These are phyloP conservation scores for Basipetospora sp. DNA, from an alignment of 2,329 filamentous ascomycete species.

Conservation along the genomic window DNA sequence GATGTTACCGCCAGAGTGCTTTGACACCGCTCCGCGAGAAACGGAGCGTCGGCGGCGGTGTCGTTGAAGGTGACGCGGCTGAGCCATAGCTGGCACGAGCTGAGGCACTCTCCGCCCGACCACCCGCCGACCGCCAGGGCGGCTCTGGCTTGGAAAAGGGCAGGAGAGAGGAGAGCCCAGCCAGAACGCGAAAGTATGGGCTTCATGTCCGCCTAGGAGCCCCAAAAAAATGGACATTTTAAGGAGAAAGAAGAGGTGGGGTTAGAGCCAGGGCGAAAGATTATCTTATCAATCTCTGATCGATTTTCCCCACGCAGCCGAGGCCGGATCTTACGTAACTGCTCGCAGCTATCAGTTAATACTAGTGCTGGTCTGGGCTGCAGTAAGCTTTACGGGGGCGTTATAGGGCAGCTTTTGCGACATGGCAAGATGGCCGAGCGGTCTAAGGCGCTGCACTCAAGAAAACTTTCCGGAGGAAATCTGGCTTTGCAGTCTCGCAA, in stretches of 20 bases:
- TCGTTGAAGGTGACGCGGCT: conserved; percentile 2
- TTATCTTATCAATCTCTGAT: conserved; percentile 4
- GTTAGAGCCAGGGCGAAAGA: background rate
- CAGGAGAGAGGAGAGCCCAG: background rate
- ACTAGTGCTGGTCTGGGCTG: too few species aligned
- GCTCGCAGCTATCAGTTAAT: too few species aligned
- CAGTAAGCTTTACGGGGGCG: too few species aligned
- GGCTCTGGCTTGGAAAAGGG: background rate
- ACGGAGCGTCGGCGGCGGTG: background rate
- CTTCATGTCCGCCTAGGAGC: background rate
- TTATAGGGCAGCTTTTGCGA: too few species aligned
- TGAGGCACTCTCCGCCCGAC: conserved; percentile 1
- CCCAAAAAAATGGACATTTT: too few species aligned
- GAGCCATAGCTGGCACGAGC: conserved; percentile 3
- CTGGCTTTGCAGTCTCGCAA: too few species aligned
- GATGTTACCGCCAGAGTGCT: conserved; percentile 22
- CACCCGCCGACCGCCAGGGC: background rate
- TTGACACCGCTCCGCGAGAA: background rate
- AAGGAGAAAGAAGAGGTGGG: background rate
- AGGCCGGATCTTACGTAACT: too few species aligned
- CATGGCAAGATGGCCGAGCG: too few species aligned
- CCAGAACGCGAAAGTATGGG: background rate
- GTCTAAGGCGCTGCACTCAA: too few species aligned
- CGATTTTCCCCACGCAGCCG: too few species aligned
- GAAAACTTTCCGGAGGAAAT: too few species aligned